Base-by-base conservation (phyloP, 1,284 basidiomycete genomes). In the Ceratobasidium sp. region DNA sequence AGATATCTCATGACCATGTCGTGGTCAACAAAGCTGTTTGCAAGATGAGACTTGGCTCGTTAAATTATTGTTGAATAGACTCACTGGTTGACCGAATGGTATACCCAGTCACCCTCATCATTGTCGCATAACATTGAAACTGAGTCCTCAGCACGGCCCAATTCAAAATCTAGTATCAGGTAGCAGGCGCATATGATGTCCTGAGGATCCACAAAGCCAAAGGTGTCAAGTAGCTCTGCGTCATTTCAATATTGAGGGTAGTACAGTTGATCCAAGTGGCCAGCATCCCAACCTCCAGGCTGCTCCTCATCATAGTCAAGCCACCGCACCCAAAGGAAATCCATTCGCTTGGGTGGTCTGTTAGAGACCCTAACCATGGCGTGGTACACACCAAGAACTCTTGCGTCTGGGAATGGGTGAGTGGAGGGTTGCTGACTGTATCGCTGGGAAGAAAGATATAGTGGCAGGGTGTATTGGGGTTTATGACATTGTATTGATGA, bases 401-500 rank as follows among this genome's bases (percentile, higher is more conserved):
- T n/a, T 7, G 79, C 78, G 59, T 82, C 81, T 62, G 79, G 28
- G 28, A 40, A 40, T 10, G 50, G 44, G 4, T 56, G 3, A 15
- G 9, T 44, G 69, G 12, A 12, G 38, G 42, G 15, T 62, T 40
- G 65, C n/a, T 62, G 61, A 4, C 15, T 10, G 61, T 38, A 84
- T 73, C 81, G 86, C 84, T 40, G 3, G 48, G 48, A 46, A 78
- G 50, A 50, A 62, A 38, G 56, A 86, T 77, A 40, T 82, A 78
- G 20, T 81, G 79, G 17, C 50, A 23, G 1, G 81, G 83, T 1
- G 48, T 69, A 0, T 0, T 20, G 0, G 83, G 85, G 68, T 86
- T 88, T 66, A 88, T 79, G 0, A 80, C 81, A 71, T 88, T 87
- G 15, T 84, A 67, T 0, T 69, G 33, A 23, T 87, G 80, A 1